These are phyloP conservation scores for Pichia sp. DNA, from an alignment of 1,139 yeast species.

Conservation along the genomic window DNA sequence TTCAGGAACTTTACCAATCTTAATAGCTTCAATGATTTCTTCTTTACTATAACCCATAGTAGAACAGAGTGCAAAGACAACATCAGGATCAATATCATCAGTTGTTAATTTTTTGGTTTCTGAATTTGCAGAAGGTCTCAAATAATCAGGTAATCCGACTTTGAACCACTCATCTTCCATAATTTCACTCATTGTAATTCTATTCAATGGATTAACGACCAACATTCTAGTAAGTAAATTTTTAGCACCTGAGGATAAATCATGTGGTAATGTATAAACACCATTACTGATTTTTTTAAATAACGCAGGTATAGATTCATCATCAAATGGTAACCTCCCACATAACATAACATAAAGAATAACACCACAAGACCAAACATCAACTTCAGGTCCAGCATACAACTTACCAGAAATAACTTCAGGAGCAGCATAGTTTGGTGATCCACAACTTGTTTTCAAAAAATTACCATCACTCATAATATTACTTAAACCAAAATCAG, in stretches of 20 bases:
- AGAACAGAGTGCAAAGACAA: slow-evolving; percentile 68
- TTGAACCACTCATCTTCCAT: slow-evolving; percentile 97
- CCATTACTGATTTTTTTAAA: slow-evolving; percentile 95
- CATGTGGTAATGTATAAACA: slow-evolving; percentile 88
- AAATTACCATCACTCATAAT: slow-evolving; percentile 98
- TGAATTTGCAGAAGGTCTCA: slow-evolving; percentile 63
- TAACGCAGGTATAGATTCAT: slow-evolving; percentile 92
- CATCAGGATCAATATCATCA: slow-evolving; percentile 63
- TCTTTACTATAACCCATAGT: slow-evolving; percentile 94
- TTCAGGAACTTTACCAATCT: slow-evolving; percentile 34
- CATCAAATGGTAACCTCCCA: slow-evolving; percentile 96
- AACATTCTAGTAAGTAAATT: slow-evolving; percentile 84
- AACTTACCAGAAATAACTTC: slow-evolving; percentile 95
- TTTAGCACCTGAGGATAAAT: slow-evolving; percentile 82
- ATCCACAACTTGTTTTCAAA: slow-evolving; percentile 91
- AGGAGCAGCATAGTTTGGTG: slow-evolving; percentile 98
- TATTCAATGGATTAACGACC: slow-evolving; percentile 91
- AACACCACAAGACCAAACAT: slow-evolving; percentile 98
- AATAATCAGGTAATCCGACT: slow-evolving; percentile 73
- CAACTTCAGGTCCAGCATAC: slow-evolving; percentile 98
- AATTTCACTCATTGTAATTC: slow-evolving; percentile 91
- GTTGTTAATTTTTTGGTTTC: slow-evolving; percentile 31
- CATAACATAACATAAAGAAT: slow-evolving; percentile 94
- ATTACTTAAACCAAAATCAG: slow-evolving; percentile 92
- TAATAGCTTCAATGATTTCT: slow-evolving; percentile 74